Percentiles rank a stretch among this genome's conserved stretches.
These are phyloP conservation scores for Lactarius quietus DNA, from an alignment of 768 basidiomycete species.

Conservation along the genomic window DNA sequence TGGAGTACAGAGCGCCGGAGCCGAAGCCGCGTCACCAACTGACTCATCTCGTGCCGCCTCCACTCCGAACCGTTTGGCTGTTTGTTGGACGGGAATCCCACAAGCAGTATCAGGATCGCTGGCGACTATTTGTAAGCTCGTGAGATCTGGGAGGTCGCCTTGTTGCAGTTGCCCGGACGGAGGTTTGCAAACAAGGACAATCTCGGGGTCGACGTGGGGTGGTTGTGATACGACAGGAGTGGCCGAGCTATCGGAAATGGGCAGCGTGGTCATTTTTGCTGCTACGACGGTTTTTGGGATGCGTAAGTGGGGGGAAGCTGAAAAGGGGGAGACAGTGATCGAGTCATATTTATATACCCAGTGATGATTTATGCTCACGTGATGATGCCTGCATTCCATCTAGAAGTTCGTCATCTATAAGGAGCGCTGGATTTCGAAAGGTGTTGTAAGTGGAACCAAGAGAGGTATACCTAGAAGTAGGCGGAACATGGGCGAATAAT, in stretches of 20 bases:
- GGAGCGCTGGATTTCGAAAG: constrained; percentile 84
- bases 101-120: constrained; percentile 9
- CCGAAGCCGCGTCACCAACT: neutral
- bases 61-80: neutral
- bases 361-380: constrained; percentile 1
- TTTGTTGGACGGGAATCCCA: constrained; percentile 11
- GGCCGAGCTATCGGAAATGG: neutral
- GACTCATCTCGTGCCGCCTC: neutral
- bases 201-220: neutral
- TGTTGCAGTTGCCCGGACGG: constrained; percentile 1
- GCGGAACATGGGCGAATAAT: neutral
- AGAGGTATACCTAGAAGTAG: constrained; percentile 78
- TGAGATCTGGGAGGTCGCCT: constrained; percentile 11
- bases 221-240: neutral
- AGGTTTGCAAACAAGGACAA: neutral
- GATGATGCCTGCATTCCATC: constrained; percentile 27
- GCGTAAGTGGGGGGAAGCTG: constrained; percentile 4
- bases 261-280: constrained; percentile 9
- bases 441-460: constrained; percentile 96
- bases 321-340: neutral
- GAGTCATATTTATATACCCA: neutral
- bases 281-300: neutral
- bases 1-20: constrained; percentile 16
- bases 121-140: constrained; percentile 6
- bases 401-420: constrained; percentile 28